These are phyloP conservation scores for Fusarium armeniacum DNA, from an alignment of 2,329 filamentous ascomycete genomes.

Conservation along the genomic window DNA sequence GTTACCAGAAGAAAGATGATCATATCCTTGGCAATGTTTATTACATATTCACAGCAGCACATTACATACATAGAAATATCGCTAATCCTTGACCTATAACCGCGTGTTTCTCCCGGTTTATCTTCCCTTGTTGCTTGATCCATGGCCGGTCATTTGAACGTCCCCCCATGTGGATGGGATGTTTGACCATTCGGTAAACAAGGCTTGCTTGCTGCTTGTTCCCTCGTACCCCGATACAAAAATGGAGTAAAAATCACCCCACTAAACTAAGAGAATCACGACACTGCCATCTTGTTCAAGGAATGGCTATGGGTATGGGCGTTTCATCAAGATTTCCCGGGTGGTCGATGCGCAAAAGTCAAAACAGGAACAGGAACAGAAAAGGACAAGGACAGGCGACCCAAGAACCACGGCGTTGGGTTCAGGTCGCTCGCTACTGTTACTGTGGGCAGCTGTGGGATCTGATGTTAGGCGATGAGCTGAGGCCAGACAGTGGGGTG, in stretches of 20 bases:
- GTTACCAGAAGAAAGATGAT: conserved; percentile 2
- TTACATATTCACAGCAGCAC: neutral
- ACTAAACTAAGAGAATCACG: neutral
- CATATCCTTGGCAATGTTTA: conserved; percentile 4
- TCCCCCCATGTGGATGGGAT: neutral
- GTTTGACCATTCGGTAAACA: neutral
- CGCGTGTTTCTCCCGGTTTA: conserved; percentile 11
- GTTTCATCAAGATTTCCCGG: conserved; percentile 11
- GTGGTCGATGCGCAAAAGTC: neutral
- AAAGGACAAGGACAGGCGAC: neutral
- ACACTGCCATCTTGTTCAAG: neutral
- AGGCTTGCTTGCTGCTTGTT: neutral
- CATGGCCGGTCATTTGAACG: neutral
- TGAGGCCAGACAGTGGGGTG: conserved; percentile 12
- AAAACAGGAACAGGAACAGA: neutral
- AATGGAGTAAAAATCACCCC: neutral
- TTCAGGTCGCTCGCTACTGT: neutral
- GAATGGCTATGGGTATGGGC: neutral
- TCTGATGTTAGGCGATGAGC: conserved; percentile 9
- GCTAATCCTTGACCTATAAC: conserved; percentile 26
- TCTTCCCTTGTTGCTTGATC: neutral
- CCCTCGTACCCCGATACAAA: conserved; percentile 3
- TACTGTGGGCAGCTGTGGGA: neutral
- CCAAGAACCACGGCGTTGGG: conserved; percentile 27
- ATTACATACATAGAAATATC: neutral